Evolutionary conservation across 2,329 filamentous ascomycete species (phyloP).

Genomic region (Colletotrichum caudatum): DNA sequence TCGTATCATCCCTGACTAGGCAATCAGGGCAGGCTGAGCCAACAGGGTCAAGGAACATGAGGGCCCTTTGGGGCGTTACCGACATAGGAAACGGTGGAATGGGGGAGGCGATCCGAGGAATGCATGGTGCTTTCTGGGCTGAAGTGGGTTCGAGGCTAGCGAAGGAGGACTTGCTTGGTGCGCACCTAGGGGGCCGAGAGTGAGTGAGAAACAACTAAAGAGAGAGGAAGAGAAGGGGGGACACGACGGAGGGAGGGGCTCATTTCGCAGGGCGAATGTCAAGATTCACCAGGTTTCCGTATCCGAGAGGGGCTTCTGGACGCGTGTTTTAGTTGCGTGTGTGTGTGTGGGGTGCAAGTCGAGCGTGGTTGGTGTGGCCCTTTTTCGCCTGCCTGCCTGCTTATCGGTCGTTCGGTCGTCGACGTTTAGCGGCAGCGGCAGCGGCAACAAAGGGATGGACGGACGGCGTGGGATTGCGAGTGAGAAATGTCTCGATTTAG

Average conservation of each 20-base stretch:
- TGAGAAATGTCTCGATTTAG: constrained; percentile 11
- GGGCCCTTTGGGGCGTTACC: background rate
- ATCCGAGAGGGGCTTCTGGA: constrained; percentile 3
- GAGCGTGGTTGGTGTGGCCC: constrained; percentile 7
- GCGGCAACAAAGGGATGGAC: constrained; percentile 9
- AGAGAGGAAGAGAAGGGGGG: background rate
- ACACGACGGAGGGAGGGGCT: background rate
- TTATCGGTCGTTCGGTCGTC: constrained; percentile 5
- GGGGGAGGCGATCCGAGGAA: constrained; percentile 32
- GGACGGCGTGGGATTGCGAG: constrained; percentile 16
- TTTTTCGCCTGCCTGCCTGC: constrained; percentile 1
- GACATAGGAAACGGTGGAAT: constrained; percentile 33
- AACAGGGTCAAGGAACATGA: constrained; percentile 5
- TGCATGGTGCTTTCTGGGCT: constrained; percentile 32
- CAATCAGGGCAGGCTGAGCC: constrained; percentile 13
- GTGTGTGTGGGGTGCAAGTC: background rate
- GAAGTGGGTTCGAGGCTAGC: constrained; percentile 30
- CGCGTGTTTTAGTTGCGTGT: constrained; percentile 17
- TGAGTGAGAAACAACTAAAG: background rate
- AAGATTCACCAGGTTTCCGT: constrained; percentile 14
- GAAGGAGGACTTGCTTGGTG: constrained; percentile 25
- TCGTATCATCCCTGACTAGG: constrained; percentile 16
- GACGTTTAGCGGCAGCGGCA: background rate
- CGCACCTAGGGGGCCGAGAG: background rate
- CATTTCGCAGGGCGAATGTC: constrained; percentile 33